Conservation (phyloP, 2,329 filamentous ascomycete genomes). For the Fusarium sp. region DNA sequence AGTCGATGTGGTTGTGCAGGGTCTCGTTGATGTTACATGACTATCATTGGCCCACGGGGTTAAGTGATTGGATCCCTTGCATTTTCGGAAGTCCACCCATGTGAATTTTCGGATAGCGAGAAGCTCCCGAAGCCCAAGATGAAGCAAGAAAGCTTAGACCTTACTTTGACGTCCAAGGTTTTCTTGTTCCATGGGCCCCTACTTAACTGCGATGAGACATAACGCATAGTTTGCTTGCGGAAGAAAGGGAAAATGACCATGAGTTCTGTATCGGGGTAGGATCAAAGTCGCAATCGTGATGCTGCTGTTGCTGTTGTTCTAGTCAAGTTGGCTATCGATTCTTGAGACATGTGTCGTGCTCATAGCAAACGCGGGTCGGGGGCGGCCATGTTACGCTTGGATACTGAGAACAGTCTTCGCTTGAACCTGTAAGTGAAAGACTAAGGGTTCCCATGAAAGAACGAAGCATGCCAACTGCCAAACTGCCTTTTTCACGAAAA, state of each 20-base stretch:
- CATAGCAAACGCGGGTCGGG: background rate
- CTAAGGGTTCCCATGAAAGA: background rate
- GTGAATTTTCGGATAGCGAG: constrained; percentile 1
- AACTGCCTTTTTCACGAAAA: background rate
- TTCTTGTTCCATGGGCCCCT: background rate
- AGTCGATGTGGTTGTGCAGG: background rate
- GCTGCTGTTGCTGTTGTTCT: background rate
- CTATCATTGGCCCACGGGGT: constrained; percentile 27
- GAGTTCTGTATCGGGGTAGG: background rate
- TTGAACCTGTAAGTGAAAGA: background rate
- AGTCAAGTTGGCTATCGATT: background rate
- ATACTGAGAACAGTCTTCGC: background rate
- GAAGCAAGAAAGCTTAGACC: background rate
- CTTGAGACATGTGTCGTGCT: background rate
- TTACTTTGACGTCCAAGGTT: background rate
- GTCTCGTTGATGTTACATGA: background rate
- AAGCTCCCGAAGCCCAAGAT: background rate
- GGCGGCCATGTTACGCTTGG: background rate
- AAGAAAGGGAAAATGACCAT: background rate
- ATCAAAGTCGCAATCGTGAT: background rate
- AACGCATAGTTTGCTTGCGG: background rate
- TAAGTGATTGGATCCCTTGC: constrained; percentile 31
- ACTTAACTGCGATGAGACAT: background rate
- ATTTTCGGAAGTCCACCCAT: constrained; percentile 12
- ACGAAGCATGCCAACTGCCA: background rate